Evolutionary conservation across 352 stramenopile species (phyloP), one percentile per base, ranked within the genome.

Genomic region (Globisporangium splendens): DNA sequence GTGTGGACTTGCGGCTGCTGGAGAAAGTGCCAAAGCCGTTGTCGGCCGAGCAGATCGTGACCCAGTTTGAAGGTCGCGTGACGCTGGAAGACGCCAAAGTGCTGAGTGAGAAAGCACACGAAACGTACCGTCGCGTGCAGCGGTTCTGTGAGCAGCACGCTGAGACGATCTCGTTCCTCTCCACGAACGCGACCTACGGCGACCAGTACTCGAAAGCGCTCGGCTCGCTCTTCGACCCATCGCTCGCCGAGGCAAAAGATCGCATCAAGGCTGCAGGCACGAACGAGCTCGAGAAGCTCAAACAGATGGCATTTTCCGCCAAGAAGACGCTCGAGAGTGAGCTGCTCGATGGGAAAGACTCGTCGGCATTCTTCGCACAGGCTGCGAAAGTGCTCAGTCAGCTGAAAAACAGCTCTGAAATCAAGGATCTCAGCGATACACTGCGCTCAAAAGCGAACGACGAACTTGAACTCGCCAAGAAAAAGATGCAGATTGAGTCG

Each of bases 131-230:
- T 0, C 71, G 66, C 22, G 61, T 92, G n/a, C 72, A 88, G 52
- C 56, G 54, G 17, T 81, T 91, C 43, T 93, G 82, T 33, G 84
- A 91, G 46, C 64, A 86, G 49, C 75, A 93, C 56, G 77, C 79
- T 1, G 70, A 88, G 42, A 69, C 77, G 15, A 87, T 93, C 17
- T 91, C 82, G 42, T 88, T 89, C 24, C 69, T 92, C 10, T 90
- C 82, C 3, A 90, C 79, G 1, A 92, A 90, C 42, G 72, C 75
- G 1, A 65, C 65, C 17, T 92, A 91, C 50, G 72, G 82, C 14
- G 73, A 87, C 20, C 76, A 91, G 49, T 93, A 93, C 59, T 74
- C 75, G 0, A 50, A 72, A 46, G 73, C 81, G 11, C 52, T 93
- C 6, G 56, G 59, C 28, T 83, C 78, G 11, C 48, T 90, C 22